Evolutionary conservation across 2,329 filamentous ascomycete species (phyloP).

Genomic region (Neonectria ditissima): DNA sequence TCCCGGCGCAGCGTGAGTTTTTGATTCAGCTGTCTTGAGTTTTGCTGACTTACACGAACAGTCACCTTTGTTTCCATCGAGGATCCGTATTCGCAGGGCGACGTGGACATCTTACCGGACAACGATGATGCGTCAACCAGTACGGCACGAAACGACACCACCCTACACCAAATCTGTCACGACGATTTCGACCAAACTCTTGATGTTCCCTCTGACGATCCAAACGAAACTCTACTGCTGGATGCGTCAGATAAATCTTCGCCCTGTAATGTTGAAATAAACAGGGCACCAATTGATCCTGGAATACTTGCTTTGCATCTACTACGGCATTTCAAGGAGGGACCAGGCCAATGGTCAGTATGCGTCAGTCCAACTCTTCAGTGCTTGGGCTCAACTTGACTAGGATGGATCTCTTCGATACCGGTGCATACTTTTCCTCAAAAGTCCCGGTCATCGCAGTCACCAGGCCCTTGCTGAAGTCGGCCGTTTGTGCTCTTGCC

Average conservation of each 20-base stretch:
- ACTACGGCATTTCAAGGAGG: slow-evolving; percentile 37
- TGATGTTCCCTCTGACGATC: background rate
- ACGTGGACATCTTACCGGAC: background rate
- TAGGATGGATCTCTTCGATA: slow-evolving; percentile 44
- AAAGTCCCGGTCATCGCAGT: slow-evolving; percentile 42
- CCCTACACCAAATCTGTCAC: background rate
- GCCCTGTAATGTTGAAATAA: background rate
- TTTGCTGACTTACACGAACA: background rate
- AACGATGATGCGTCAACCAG: background rate
- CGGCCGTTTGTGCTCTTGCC: slow-evolving; percentile 36
- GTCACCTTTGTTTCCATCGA: slow-evolving; percentile 35
- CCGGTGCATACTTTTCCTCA: slow-evolving; percentile 38
- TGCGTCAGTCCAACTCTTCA: fast-evolving
- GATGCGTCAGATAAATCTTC: background rate
- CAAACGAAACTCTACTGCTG: background rate
- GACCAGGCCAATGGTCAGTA: slow-evolving; percentile 35
- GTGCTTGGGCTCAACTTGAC: background rate
- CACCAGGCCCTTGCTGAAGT: slow-evolving; percentile 30
- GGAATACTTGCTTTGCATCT: slow-evolving; percentile 28
- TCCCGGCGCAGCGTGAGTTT: slow-evolving; percentile 33
- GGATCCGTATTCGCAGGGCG: slow-evolving; percentile 19
- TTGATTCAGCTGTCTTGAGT: fast-evolving
- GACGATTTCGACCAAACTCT: background rate
- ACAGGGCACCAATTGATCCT: slow-evolving; percentile 3
- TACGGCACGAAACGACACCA: background rate